A percentile compares a stretch with the other conserved stretches of the same genome.
phyloP scores from a whole-genome alignment of 257 asterid species.

The Thymus mandschuricus region DNA sequence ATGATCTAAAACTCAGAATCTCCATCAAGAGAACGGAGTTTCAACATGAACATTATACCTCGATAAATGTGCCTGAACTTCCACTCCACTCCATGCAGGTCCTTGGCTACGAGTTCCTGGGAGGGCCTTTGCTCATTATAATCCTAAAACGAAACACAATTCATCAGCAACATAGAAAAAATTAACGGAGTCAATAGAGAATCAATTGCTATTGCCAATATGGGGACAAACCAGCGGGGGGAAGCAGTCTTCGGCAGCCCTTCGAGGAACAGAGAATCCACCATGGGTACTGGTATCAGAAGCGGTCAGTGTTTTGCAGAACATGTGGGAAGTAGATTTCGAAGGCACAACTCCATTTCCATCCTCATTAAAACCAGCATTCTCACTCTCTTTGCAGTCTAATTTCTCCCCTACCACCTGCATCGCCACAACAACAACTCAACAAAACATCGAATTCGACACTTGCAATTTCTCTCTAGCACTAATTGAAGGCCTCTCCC shows the following conservation, averaged over 20 bases:
- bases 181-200: slow-evolving; percentile 3
- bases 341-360: slow-evolving; percentile 52
- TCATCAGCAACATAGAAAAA: slow-evolving; percentile 11
- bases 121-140: slow-evolving; percentile 96
- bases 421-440: slow-evolving; percentile 23
- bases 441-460: slow-evolving; percentile 17
- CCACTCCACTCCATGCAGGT: slow-evolving; percentile 96
- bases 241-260: slow-evolving; percentile 99
- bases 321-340: slow-evolving; percentile 92
- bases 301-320: slow-evolving; percentile 96
- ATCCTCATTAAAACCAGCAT: slow-evolving; percentile 53
- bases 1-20: slow-evolving; percentile 36
- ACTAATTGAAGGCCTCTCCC: slow-evolving; percentile 7
- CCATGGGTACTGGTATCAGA: slow-evolving; percentile 99
- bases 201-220: slow-evolving; percentile 13
- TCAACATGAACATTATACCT: slow-evolving; percentile 49
- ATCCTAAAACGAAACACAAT: slow-evolving; percentile 51
- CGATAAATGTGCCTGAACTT: slow-evolving; percentile 95
- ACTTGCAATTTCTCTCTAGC: background rate
- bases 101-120: slow-evolving; percentile 91
- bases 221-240: slow-evolving; percentile 81
- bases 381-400: slow-evolving; percentile 68
- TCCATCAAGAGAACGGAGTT: slow-evolving; percentile 16
- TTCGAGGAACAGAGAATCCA: slow-evolving; percentile 97
- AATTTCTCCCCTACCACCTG: slow-evolving; percentile 53